Percentiles rank a stretch among this genome's conserved stretches.
These are phyloP conservation scores for Thermothielavioides terrestris DNA, from an alignment of 495 filamentous ascomycete species.

Conservation along the genomic window DNA sequence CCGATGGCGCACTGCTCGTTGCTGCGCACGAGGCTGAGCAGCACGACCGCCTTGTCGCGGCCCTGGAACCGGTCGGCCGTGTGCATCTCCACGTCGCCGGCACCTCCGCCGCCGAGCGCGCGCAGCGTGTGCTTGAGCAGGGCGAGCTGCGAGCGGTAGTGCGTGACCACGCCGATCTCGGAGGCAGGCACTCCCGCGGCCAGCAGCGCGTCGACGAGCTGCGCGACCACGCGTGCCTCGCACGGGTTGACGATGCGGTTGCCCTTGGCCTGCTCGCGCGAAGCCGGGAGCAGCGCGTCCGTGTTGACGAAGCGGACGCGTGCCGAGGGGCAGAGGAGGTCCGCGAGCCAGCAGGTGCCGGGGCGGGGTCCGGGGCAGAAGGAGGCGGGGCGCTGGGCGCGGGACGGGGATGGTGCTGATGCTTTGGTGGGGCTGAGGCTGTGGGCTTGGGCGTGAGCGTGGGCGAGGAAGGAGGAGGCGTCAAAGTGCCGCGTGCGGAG, in stretches of 20 bases:
- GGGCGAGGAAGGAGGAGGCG: conserved; percentile 27
- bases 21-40: conserved; percentile 77
- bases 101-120: conserved; percentile 1
- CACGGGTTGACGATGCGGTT: conserved; percentile 77
- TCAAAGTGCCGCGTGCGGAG: conserved; percentile 50
- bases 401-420: conserved; percentile 6
- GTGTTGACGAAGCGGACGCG: conserved; percentile 86
- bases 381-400: conserved; percentile 45
- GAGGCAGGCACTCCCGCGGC: conserved; percentile 60
- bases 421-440: neutral
- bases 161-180: conserved; percentile 94
- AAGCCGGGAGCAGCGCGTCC: conserved; percentile 57
- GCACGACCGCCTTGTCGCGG: conserved; percentile 83
- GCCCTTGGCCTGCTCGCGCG: conserved; percentile 63
- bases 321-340: conserved; percentile 56
- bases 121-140: conserved; percentile 38
- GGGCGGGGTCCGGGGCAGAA: conserved; percentile 46
- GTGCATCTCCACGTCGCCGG: conserved; percentile 70
- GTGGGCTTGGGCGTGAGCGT: conserved; percentile 6
- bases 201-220: conserved; percentile 73
- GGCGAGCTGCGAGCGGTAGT: conserved; percentile 85
- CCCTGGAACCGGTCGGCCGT: conserved; percentile 96
- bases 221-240: conserved; percentile 64
- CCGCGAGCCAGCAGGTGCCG: conserved; percentile 71
- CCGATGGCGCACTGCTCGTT: conserved; percentile 75